Evolutionary conservation across 108 stramenopile genomes (phyloP).

Genomic region (Skeletonema menzelii): DNA sequence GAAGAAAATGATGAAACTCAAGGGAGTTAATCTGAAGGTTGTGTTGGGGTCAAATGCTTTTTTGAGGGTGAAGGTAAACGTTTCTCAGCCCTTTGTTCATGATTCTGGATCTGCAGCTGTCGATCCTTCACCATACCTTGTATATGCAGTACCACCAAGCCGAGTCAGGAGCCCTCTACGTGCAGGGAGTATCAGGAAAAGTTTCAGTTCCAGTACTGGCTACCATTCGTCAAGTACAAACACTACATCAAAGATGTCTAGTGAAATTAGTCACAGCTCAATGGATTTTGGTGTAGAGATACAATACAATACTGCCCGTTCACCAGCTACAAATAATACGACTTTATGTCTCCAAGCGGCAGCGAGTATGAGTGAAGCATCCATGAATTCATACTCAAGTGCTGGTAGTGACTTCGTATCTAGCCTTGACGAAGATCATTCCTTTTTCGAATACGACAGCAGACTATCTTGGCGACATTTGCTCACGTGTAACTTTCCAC

Average conservation of each 20-base stretch:
- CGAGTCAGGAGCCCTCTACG: neutral
- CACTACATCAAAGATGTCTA: neutral
- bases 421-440: neutral
- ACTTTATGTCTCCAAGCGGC: neutral
- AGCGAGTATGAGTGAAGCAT: neutral
- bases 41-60: conserved; percentile 19
- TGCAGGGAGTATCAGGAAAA: neutral
- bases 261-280: neutral
- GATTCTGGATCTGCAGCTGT: neutral
- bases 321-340: neutral
- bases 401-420: neutral
- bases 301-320: neutral
- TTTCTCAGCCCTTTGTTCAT: conserved; percentile 4
- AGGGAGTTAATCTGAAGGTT: conserved; percentile 25
- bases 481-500: neutral
- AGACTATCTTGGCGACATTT: neutral
- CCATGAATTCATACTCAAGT: neutral
- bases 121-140: no score
- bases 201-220: neutral
- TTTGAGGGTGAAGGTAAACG: conserved; percentile 22
- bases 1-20: conserved; percentile 26
- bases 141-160: neutral
- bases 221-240: neutral
- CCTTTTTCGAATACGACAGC: neutral
- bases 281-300: neutral